These are phyloP conservation scores for Colletotrichum sp. DNA, from an alignment of 2,329 filamentous ascomycete species.

Conservation along the genomic window DNA sequence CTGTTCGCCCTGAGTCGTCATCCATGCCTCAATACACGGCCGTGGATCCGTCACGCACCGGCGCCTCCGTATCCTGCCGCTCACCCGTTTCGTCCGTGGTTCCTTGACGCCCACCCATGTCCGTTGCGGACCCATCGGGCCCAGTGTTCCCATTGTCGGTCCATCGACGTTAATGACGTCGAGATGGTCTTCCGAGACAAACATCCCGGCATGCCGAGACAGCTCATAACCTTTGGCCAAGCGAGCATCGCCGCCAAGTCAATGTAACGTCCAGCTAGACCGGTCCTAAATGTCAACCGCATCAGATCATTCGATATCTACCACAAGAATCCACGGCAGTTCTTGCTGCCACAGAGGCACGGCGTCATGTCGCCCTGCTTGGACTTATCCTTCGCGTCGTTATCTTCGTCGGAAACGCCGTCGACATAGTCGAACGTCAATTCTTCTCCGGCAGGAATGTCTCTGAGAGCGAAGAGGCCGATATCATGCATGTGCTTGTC, in stretches of 20 bases:
- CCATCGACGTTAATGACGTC: not conserved
- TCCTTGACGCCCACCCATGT: not conserved
- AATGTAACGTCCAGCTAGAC: not conserved
- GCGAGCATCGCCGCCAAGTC: not conserved
- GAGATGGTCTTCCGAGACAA: not conserved
- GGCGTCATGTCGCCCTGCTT: slow-evolving; percentile 57
- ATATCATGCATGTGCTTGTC: slow-evolving; percentile 78
- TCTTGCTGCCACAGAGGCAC: slow-evolving; percentile 67
- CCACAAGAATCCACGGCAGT: slow-evolving; percentile 76
- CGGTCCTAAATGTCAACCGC: not conserved
- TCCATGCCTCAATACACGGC: not conserved
- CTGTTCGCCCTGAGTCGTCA: not conserved
- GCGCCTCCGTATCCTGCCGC: not conserved
- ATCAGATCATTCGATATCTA: slow-evolving; percentile 27
- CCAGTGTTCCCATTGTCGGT: not conserved
- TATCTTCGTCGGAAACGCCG: slow-evolving; percentile 56
- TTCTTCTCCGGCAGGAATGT: slow-evolving; percentile 71
- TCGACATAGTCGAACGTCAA: slow-evolving; percentile 83
- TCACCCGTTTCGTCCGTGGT: not conserved
- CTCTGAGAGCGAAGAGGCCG: slow-evolving; percentile 73
- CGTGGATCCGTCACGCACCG: not conserved
- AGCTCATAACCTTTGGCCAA: not conserved
- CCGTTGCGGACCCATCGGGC: not conserved
- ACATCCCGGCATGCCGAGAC: not conserved
- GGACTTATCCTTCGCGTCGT: slow-evolving; percentile 54